A percentile compares a stretch with the other conserved stretches of the same genome.
These are phyloP conservation scores for Cercospora brassicicola DNA, from an alignment of 2,329 filamentous ascomycete genomes.

Conservation along the genomic window DNA sequence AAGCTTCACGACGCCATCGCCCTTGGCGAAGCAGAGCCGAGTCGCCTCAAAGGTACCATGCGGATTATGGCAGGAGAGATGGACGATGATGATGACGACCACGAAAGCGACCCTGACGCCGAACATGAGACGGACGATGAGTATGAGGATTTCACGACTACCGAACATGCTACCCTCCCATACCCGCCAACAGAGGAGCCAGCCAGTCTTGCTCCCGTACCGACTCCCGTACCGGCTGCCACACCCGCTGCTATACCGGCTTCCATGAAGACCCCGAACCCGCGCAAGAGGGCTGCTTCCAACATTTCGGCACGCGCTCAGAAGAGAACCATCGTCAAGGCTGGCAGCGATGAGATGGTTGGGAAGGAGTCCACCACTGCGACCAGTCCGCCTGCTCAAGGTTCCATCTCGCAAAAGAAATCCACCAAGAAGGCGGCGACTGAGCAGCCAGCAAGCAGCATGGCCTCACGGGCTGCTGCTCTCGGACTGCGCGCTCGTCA, in stretches of 20 bases:
- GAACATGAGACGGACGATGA: constrained; percentile 6
- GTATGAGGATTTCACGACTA: neutral
- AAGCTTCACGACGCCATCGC: constrained; percentile 27
- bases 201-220: neutral
- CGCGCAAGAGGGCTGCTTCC: constrained; percentile 16
- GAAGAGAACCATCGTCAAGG: neutral
- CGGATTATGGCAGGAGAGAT: neutral
- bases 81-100: neutral
- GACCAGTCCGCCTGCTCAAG: neutral
- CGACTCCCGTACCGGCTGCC: too few species aligned
- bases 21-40: constrained; percentile 14
- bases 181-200: neutral
- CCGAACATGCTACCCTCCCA: neutral
- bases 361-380: neutral
- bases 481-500: constrained; percentile 8
- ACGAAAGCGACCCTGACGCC: neutral
- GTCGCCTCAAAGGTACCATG: neutral
- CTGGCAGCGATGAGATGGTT: neutral
- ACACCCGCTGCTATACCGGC: too few species aligned
- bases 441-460: neutral
- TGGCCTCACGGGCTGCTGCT: constrained; percentile 2
- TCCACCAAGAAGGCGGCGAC: neutral
- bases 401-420: too few species aligned
- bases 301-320: neutral
- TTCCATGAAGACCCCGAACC: neutral